Base-by-base conservation (phyloP, 164 flowering plant genomes). In the Dillenia turbinata region DNA sequence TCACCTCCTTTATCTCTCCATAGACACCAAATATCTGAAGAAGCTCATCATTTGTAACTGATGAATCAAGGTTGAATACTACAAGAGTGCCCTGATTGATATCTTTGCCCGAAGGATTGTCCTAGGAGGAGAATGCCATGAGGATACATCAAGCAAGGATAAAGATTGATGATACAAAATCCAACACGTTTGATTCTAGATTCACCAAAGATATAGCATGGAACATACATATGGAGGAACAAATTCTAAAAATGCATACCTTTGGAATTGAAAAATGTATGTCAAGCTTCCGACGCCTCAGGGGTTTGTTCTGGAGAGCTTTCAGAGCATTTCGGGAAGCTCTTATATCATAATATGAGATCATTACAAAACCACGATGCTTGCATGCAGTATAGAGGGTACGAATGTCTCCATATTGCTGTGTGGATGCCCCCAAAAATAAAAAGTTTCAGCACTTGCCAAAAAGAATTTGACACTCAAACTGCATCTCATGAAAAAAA, bases 331-430 rank as follows among this genome's bases (percentile, higher is more conserved):
- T 81, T n/a, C 77, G 68, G 54, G 97, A 85, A 26, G 90, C 89
- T 62, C 97, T 80, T 64, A 90, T 73, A 62, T 90, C 97, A 76
- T 81, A 92, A 68, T 89, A 88, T 47, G 92, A 84, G 50, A 83
- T 74, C 85, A 86, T 86, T 9, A 88, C 85, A 75, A 84, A 84
- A 10, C 91, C 88, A 54, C 86, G 77, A 62, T 83, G 88, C 74
- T 91, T 91, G 84, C 95, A 83, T 12, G 91, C 89, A 16, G 96
- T 91, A 71, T 85, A 86, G 47, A 91, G 81, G 44, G 84, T 81
- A 49, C 79, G 84, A 49, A 89, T 77, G 54, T 89, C 95, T 66
- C 95, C 95, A 74, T 73, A 85, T 79, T 82, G 85, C 97, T 88
- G 83, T 71, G 47, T 19, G 22, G 22, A 19, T 19, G 22, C 22